phyloP scores from a whole-genome alignment of 73 alveolate genomes.

The Paramecium sonneborni region DNA sequence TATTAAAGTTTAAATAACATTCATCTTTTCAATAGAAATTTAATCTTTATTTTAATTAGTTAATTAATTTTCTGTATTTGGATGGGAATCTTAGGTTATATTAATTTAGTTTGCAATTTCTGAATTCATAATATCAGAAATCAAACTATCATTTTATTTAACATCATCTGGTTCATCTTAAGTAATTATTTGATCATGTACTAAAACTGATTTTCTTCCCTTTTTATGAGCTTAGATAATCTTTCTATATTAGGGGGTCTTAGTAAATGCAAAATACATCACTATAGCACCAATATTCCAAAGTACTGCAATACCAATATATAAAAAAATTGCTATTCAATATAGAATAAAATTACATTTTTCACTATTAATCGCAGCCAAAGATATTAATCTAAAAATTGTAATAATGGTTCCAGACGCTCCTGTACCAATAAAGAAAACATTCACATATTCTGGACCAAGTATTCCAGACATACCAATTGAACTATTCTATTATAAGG shows the following conservation, averaged over 20 bases:
- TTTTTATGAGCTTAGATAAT: not conserved
- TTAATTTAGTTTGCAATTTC: not conserved
- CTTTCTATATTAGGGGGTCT: not conserved
- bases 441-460: constrained; percentile 30
- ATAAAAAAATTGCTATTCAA: not conserved
- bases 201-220: not conserved
- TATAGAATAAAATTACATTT: not conserved
- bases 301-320: constrained; percentile 8
- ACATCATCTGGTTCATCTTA: not conserved
- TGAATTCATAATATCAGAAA: not conserved
- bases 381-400: not conserved
- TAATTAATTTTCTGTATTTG: not conserved
- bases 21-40: not conserved
- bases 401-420: constrained; percentile 38
- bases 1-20: not conserved
- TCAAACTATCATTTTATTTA: not conserved
- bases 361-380: not conserved
- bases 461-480: constrained; percentile 23
- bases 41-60: not conserved
- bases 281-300: constrained; percentile 8
- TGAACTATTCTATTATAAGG: constrained; percentile 14
- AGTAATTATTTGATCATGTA: constrained; percentile 22
- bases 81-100: not conserved
- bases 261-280: not conserved
- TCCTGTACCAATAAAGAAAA: constrained; percentile 52